Evolutionary conservation across 2,329 filamentous ascomycete species (phyloP).

Genomic region (Ascochyta viciae-villosae): DNA sequence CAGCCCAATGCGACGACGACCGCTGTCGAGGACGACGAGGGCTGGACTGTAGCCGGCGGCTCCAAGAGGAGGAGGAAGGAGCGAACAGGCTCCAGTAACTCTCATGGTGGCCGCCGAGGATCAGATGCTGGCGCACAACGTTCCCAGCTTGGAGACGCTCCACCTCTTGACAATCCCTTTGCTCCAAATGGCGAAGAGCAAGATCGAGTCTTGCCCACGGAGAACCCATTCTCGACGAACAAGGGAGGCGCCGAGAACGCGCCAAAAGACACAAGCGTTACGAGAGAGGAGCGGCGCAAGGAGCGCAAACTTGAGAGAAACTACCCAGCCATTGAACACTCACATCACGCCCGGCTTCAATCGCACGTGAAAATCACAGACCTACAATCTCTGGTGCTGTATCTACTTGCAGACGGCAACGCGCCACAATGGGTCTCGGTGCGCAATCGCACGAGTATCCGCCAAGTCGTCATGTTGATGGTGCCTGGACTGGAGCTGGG

Average conservation of each 20-base stretch:
- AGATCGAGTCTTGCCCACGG: slow-evolving; percentile 13
- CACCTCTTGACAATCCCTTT: slow-evolving; percentile 25
- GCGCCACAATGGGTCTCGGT: slow-evolving; percentile 70
- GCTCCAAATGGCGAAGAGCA: slow-evolving; percentile 18
- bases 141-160: background rate
- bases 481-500: slow-evolving; percentile 88
- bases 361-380: slow-evolving; percentile 64
- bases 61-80: slow-evolving; percentile 35
- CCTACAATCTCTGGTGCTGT: slow-evolving; percentile 64
- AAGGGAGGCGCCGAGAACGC: slow-evolving; percentile 9
- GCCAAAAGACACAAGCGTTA: slow-evolving; percentile 11
- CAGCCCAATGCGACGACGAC: slow-evolving; percentile 18
- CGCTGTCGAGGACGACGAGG: slow-evolving; percentile 28
- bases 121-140: slow-evolving; percentile 3
- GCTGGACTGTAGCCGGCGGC: slow-evolving; percentile 40
- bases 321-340: slow-evolving; percentile 57
- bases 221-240: slow-evolving; percentile 30
- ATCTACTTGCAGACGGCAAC: slow-evolving; percentile 65
- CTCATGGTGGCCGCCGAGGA: slow-evolving; percentile 9
- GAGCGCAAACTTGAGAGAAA: slow-evolving; percentile 42
- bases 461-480: slow-evolving; percentile 87
- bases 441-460: slow-evolving; percentile 61
- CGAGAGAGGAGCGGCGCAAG: slow-evolving; percentile 35
- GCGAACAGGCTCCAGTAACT: slow-evolving; percentile 15
- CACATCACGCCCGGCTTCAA: slow-evolving; percentile 60